A percentile compares a stretch with the other conserved stretches of the same genome.
Conservation (phyloP, 2,329 filamentous ascomycete species). For the Biscogniauxia marginata region DNA sequence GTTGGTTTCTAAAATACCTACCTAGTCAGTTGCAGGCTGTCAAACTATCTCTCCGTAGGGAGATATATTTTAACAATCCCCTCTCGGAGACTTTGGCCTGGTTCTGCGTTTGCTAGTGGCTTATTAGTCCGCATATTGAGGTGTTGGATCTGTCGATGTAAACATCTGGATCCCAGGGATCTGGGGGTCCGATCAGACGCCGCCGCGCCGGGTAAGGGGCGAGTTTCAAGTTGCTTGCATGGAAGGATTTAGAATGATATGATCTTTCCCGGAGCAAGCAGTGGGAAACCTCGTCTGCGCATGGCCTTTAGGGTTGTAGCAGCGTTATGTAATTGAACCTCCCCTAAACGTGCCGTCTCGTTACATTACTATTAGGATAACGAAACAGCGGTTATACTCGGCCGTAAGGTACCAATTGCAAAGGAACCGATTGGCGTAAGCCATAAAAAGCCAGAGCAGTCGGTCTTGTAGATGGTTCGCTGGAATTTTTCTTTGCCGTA, state of each 20-base stretch:
- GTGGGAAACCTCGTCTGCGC: background rate
- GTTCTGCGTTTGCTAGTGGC: background rate
- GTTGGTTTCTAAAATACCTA: background rate
- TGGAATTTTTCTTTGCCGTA: slow-evolving; percentile 6
- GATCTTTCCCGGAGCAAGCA: slow-evolving; percentile 3
- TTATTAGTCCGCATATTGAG: slow-evolving; percentile 1
- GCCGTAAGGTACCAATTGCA: background rate
- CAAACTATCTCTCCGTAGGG: background rate
- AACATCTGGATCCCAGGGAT: slow-evolving; percentile 8
- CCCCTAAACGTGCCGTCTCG: background rate
- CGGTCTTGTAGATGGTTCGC: background rate
- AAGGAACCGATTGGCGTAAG: background rate
- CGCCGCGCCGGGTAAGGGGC: slow-evolving; percentile 12
- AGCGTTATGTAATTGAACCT: slow-evolving; percentile 6
- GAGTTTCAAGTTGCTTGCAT: slow-evolving; percentile 15
- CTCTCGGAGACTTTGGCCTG: background rate
- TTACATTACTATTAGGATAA: slow-evolving; percentile 1
- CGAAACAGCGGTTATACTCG: slow-evolving; percentile 1
- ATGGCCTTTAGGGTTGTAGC: background rate
- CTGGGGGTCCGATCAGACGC: slow-evolving; percentile 7
- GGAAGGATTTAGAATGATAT: slow-evolving; percentile 11
- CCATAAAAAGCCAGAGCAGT: background rate
- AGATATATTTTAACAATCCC: background rate
- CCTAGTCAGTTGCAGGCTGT: background rate
- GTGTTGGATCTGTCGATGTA: slow-evolving; percentile 3